A percentile compares a stretch with the other conserved stretches of the same genome.
Evolutionary conservation across 306 rosid genomes (phyloP).

Genomic region (Corylus avellana): DNA sequence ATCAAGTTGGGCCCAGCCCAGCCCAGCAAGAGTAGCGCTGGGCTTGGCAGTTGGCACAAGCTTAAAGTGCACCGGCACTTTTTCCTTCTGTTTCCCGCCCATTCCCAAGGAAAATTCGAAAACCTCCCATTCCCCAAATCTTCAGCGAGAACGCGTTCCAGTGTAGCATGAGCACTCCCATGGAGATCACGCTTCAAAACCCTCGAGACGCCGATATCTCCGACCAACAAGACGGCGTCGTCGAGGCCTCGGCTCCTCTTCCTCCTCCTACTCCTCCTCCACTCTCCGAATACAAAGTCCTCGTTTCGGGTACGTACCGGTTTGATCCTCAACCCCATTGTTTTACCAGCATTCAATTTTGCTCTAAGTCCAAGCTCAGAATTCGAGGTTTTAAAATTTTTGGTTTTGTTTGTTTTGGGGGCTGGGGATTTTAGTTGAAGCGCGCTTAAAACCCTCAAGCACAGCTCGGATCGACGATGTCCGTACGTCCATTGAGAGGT

Average conservation of each 20-base stretch:
- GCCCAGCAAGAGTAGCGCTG: background rate
- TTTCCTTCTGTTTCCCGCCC: conserved; percentile 65
- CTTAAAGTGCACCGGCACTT: background rate
- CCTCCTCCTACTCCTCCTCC: conserved; percentile 46
- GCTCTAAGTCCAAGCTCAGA: conserved; percentile 9
- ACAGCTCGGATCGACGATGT: conserved; percentile 68
- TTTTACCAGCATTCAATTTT: background rate
- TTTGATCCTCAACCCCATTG: background rate
- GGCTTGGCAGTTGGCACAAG: background rate
- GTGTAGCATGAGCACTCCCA: conserved; percentile 58
- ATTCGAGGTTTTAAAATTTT: conserved; percentile 11
- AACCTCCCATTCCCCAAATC: background rate
- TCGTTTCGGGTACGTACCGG: conserved; percentile 63
- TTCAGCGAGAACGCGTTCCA: background rate
- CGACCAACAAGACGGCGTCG: conserved; percentile 40
- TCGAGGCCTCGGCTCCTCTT: conserved; percentile 32
- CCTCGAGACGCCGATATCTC: conserved; percentile 34
- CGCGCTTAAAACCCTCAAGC: conserved; percentile 78
- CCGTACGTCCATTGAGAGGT: conserved; percentile 78
- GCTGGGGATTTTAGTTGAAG: conserved; percentile 58
- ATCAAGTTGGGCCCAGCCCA: background rate
- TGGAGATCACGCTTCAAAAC: conserved; percentile 61
- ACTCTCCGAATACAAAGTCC: conserved; percentile 54
- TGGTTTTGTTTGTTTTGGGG: conserved; percentile 2
- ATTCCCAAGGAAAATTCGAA: conserved; percentile 27